Evolutionary conservation across 2,329 filamentous ascomycete species (phyloP), one percentile per base, ranked within the genome.

Genomic region (Colletotrichum graminicola): DNA sequence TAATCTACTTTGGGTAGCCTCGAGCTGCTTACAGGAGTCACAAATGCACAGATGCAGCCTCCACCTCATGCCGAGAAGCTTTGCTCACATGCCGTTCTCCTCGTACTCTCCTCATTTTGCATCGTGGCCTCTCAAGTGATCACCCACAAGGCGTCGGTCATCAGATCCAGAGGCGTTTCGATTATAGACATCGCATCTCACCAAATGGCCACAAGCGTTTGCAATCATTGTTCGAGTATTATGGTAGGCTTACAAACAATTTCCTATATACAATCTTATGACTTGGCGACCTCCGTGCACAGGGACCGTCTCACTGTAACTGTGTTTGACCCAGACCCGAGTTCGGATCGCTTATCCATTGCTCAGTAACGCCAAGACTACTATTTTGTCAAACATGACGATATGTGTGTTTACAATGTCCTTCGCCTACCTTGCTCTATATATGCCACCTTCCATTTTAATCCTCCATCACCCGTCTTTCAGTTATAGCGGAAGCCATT

Each of bases 201-300:
- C 49, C 6, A 62, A 18, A 41, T 10, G 5, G 10, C 45, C 11
- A 36, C 10, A 3, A 5, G 5, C 23, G 41, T 21, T 57, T 41
- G 29, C 41, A 11, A 5, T 43, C 47, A 39, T 41, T 1, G 8
- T 41, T 64, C 34, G 36, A 23, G n/a, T 26, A 16, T 34, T 36
- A 39, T 16, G 16, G 21, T 32, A 6, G 14, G 2, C 41, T 36
- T 7, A 29, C 14, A 39, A 36, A 26, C 54, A 54, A 62, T 59
- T 11, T 62, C 34, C 29, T 14, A 36, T n/a, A n/a, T 23, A 23
- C 21, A 66, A 59, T 66, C 43, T 66, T 26, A 66, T 66, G 66
- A 55, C 71, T 73, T 71, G 71, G 66, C 71, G n/a, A 32, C 23
- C n/a, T 16, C 8, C 16, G 39, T 34, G n/a, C 43, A 32, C n/a